These are phyloP conservation scores for Kuraishia floccosa DNA, from an alignment of 805 yeast genomes.

Conservation along the genomic window DNA sequence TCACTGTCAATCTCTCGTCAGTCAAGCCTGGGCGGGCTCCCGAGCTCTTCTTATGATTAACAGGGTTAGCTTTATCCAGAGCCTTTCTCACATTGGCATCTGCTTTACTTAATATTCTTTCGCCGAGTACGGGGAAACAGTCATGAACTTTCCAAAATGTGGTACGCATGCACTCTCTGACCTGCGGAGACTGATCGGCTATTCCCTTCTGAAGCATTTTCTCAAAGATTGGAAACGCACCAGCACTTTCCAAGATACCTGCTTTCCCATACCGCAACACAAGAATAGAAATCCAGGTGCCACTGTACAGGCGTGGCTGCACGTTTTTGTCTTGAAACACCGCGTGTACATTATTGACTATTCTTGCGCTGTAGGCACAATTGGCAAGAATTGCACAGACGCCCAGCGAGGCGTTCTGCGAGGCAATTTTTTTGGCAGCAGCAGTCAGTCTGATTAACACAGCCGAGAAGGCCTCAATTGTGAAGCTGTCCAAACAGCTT, in stretches of 20 bases:
- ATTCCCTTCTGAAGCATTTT: conserved; percentile 49
- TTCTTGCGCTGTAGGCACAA: conserved; percentile 39
- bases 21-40: no score
- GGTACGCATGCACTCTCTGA: conserved; percentile 62
- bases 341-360: conserved; percentile 33
- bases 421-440: conserved; percentile 54
- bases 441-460: conserved; percentile 41
- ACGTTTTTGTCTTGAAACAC: conserved; percentile 61
- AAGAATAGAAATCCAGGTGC: conserved; percentile 58
- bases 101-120: conserved; percentile 19
- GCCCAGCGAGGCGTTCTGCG: conserved; percentile 43
- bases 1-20: no score
- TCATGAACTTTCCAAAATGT: conserved; percentile 62
- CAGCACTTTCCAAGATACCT: conserved; percentile 14
- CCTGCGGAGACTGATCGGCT: conserved; percentile 70
- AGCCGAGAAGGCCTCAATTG: conserved; percentile 37
- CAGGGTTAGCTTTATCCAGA: conserved; percentile 30
- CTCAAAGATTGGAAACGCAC: conserved; percentile 31
- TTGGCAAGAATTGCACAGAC: conserved; percentile 43
- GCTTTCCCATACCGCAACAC: conserved; percentile 35
- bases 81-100: conserved; percentile 43
- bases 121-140: conserved; percentile 42
- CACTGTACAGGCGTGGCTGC: conserved; percentile 58
- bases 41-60: conserved; percentile 1
- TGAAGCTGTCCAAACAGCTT: conserved; percentile 25